Percentiles rank a stretch among this genome's conserved stretches.
Conservation (phyloP, 192 early-diverging fungal genomes). For the Lobosporangium transversale region DNA sequence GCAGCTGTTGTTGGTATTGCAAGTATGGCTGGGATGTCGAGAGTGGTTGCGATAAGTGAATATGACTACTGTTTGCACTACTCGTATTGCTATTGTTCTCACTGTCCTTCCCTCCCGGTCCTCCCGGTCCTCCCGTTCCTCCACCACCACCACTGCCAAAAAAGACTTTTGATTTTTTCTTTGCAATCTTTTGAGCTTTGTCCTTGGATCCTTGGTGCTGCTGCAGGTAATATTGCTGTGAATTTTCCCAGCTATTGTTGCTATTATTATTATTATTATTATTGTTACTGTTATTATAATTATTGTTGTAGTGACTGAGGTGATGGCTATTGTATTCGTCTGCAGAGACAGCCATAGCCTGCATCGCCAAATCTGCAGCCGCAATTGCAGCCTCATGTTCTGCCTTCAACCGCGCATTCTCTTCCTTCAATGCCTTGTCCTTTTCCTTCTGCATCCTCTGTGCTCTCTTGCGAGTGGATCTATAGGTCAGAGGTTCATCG, state of each 20-base stretch:
- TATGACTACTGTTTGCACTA: conserved; percentile 30
- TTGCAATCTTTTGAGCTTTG: conserved; percentile 5
- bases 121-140: too few relatives aligned
- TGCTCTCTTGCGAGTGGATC: conserved; percentile 42
- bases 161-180: conserved; percentile 34
- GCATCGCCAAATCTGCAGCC: conserved; percentile 29
- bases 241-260: not conserved
- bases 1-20: conserved; percentile 5
- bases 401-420: conserved; percentile 53
- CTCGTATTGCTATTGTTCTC: conserved; percentile 25
- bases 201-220: not conserved
- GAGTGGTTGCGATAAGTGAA: conserved; percentile 21
- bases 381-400: conserved; percentile 19
- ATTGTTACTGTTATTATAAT: too few relatives aligned
- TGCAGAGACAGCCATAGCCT: conserved; percentile 2
- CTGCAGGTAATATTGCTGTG: conserved; percentile 4
- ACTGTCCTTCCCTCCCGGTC: conserved; percentile 6
- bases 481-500: conserved; percentile 68
- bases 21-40: not conserved
- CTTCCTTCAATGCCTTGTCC: conserved; percentile 58
- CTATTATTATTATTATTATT: not conserved
- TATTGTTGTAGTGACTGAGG: not conserved
- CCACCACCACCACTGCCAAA: too few relatives aligned
- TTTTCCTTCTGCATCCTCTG: conserved; percentile 45
- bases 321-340: conserved; percentile 13